Evolutionary conservation across 2,329 filamentous ascomycete genomes (phyloP), one percentile per base, ranked within the genome.

Genomic region (Helminthosporium solani): DNA sequence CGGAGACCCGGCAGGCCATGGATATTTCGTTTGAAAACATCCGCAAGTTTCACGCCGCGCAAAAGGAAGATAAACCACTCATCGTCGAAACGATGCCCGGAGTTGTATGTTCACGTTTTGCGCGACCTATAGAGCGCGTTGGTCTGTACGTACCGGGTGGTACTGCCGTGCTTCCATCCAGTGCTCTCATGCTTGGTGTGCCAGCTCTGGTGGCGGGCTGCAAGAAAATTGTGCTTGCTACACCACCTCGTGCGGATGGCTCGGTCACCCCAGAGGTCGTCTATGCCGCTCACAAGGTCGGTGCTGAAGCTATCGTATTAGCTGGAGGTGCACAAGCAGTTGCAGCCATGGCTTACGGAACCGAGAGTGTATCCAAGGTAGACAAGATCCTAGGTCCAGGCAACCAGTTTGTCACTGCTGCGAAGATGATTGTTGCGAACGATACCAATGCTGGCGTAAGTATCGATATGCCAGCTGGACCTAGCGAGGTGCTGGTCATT

Each of bases 371-470:
- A 40, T 88, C 79, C 70, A 99, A 99, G 76, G 94, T 99, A 7
- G 94, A 99, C 78, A 99, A 99, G 82, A 96, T 99, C 59, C 83
- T 97, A 11, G 94, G 94, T 0, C 94, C 94, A 2, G 94, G 94
- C 28, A 99, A 99, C 73, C 94, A 97, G 71, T 99, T 97, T 66
- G 94, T 99, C 33, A 99, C 94, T 0, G 94, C 94, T 0, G 94
- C 89, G 42, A 99, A 99, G 81, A 99, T 99, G 94, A 81, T 91
- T 60, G 94, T 99, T 34, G 89, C 87, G 72, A 99, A 99, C 71
- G 94, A 99, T 68, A 97, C 94, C 35, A 95, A 90, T 49, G 94
- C 94, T 11, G 88, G 89, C 18, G 91, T 96, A 33, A 86, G 90
- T 71, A 99, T 99, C 62, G 94, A 99, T 67, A 99, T 99, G 94